A percentile compares a stretch with the other conserved stretches of the same genome.
These are phyloP conservation scores for Pulveroboletus sp. DNA, from an alignment of 768 basidiomycete species.

Conservation along the genomic window DNA sequence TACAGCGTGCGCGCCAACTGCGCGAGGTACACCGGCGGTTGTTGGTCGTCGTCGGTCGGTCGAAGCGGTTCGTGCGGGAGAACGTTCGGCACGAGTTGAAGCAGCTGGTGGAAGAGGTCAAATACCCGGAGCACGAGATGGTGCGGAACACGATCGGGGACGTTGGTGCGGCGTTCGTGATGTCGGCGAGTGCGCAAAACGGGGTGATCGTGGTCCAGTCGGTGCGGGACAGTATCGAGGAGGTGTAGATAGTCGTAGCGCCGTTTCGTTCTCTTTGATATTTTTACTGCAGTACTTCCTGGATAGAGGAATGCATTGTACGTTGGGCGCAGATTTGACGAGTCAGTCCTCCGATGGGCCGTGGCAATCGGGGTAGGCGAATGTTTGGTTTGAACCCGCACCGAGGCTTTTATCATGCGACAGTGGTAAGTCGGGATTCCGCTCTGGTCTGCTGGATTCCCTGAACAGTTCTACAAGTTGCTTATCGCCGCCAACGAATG, in stretches of 20 bases:
- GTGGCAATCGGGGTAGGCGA: not conserved
- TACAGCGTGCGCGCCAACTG: constrained; percentile 37
- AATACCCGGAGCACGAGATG: constrained; percentile 12
- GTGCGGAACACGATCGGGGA: constrained; percentile 84
- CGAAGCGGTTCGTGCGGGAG: constrained; percentile 62
- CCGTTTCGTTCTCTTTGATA: too few species aligned
- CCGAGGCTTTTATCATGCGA: not conserved
- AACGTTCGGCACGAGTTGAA: constrained; percentile 58
- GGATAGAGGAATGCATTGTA: too few species aligned
- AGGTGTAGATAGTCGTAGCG: too few species aligned
- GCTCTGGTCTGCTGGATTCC: too few species aligned
- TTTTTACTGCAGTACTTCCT: too few species aligned
- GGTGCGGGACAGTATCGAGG: constrained; percentile 25
- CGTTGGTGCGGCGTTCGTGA: constrained; percentile 71
- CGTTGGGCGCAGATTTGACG: too few species aligned
- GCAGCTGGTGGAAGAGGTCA: constrained; percentile 37
- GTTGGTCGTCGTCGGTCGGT: constrained; percentile 72
- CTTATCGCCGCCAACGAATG: not conserved
- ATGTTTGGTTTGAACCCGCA: too few species aligned
- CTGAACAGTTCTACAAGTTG: not conserved
- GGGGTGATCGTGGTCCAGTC: constrained; percentile 72
- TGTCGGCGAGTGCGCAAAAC: constrained; percentile 50
- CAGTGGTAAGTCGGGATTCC: not conserved
- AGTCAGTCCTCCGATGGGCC: not conserved
- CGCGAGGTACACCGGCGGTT: constrained; percentile 36